Evolutionary conservation across 192 early-diverging fungal genomes (phyloP), one percentile per base, ranked within the genome.

Genomic region (Mortierella hygrophila): DNA sequence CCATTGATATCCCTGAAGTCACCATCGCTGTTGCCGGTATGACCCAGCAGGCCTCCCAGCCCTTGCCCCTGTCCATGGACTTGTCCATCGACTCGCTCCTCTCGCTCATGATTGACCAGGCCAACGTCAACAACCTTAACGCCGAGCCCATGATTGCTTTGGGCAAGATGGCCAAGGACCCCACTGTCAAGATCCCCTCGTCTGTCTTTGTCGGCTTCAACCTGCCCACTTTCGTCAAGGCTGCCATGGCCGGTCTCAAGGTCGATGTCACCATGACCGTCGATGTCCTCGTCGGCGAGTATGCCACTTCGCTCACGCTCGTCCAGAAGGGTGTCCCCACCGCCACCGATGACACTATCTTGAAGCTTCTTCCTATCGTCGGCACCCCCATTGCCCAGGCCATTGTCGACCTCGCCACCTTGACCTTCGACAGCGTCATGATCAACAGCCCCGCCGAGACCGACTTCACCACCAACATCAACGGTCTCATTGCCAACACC

Each of bases 341-440:
- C 47, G 52, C 63, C 18, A 89, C 90, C 4, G 92, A 93, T 85
- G 60, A 65, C n/a, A 88, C 89, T 9, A 80, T 93, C 79, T 76
- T 87, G 63, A 86, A 87, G 69, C 80, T 93, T 26, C 88, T 92
- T 37, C 89, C 91, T 47, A 77, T 91, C 44, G 89, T 93, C 65
- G 91, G 89, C 57, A 88, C 88, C 44, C 92, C 92, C 29, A 90
- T 93, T 82, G 92, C 91, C 23, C 90, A 90, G 81, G 63, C 81
- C 4, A 89, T 93, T 82, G 91, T 93, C 70, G 78, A 83, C 76
- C 70, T 70, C 9, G 80, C 88, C 15, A 78, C 49, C 6, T 37
- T 89, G 44, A 74, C 20, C 42, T 82, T 90, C 44, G 46, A 41
- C 4, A 80, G 69, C 29, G 75, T 85, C 41, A 75, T 80, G 77